phyloP scores from a whole-genome alignment of 305 asterid species.

The Solanum hybrid region DNA sequence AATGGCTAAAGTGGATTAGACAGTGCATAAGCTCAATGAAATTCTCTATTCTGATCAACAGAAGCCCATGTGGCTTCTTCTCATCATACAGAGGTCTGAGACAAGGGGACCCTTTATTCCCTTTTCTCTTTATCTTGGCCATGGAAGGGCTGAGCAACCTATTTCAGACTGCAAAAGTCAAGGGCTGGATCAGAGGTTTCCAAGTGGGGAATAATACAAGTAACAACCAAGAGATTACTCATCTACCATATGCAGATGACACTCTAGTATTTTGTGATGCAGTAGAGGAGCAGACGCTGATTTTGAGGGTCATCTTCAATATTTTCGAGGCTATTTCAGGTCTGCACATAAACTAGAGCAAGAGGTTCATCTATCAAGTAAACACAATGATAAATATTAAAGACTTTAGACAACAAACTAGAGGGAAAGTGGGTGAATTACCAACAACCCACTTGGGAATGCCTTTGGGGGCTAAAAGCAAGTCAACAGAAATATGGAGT shows the following conservation, averaged over 20 bases:
- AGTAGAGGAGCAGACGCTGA: not conserved
- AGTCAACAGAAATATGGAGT: not conserved
- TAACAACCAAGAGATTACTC: not conserved
- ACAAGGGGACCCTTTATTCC: not conserved
- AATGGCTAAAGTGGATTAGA: not conserved
- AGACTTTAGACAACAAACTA: not conserved
- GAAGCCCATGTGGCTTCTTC: not conserved
- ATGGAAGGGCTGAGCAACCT: not conserved
- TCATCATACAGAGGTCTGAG: not conserved
- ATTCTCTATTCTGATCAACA: not conserved
- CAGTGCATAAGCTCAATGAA: not conserved
- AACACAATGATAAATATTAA: not conserved
- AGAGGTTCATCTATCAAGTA: not conserved
- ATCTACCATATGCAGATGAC: not conserved
- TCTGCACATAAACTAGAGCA: not conserved
- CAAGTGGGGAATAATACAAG: not conserved
- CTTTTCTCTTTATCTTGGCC: not conserved
- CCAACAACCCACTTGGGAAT: not conserved
- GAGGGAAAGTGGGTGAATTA: not conserved
- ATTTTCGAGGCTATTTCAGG: not conserved
- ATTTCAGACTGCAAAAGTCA: not conserved
- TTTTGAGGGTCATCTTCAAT: not conserved
- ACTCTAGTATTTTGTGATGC: not conserved
- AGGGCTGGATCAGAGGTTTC: not conserved
- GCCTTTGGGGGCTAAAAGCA: not conserved